Base-by-base conservation (phyloP, 352 stramenopile species). In the Phytophthora lateralis region DNA sequence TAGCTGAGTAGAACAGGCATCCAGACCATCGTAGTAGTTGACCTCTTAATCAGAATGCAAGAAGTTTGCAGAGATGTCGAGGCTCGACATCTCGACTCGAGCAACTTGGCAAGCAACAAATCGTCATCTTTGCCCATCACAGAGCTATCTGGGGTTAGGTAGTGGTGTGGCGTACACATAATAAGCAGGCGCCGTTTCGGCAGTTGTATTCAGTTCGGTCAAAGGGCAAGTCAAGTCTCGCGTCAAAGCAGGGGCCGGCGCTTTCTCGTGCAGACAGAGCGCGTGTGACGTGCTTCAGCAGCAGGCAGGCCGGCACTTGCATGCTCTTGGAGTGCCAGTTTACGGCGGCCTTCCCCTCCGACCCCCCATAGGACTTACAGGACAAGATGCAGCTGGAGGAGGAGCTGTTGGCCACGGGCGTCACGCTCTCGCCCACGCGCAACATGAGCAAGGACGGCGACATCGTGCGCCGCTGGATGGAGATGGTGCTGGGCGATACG, bases 401-500 rank as follows among this genome's bases (percentile, higher is more conserved):
- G 14, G 64, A 78, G 29, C 59, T 60, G 48, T 54, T 74, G 27
- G 58, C 56, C 10, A 71, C 68, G 38, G 58, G 57, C 46, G 58
- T 73, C 39, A 66, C 67, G 66, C 66, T 81, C 17, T 75, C 73
- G 49, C 65, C 76, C 47, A 71, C 71, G 41, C 54, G 54, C 57
- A 69, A 77, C 42, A n/a, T 55, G 37, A 67, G 62, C 61, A 76
- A 78, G 54, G 81, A 81, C 55, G 73, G 77, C 46, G 82, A 90
- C 54, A 88, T 94, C 65, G 85, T 88, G 37, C 79, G 81, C 54
- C 81, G 85, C 43, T 96, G 87, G 87, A 90, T 96, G 63, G 87
- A 93, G 57, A 94, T 96, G 87, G 85, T 96, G 55, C 76, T 94
- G 17, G 82, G 82, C 37, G 85, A 94, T 45, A 92, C 91, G 66